Percentiles rank a stretch among this genome's conserved stretches.
Evolutionary conservation across 176 grass and related monocot species (phyloP).

Genomic region (Puya raimondii): DNA sequence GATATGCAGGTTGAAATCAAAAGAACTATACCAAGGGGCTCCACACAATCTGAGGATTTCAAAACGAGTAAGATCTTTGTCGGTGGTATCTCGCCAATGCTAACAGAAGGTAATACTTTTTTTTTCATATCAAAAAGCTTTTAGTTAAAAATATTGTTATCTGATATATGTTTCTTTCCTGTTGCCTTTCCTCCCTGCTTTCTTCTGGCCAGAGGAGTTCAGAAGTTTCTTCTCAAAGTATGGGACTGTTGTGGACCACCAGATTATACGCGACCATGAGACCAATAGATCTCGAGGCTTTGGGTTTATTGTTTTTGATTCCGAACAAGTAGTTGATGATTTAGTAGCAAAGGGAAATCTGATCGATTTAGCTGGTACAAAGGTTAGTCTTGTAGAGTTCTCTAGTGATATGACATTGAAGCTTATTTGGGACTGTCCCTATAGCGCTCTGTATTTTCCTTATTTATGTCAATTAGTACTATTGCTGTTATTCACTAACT

Average conservation of each 20-base stretch:
- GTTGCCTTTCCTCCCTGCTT: constrained; percentile 15
- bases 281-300: constrained; percentile 81
- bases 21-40: constrained; percentile 82
- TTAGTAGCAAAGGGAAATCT: constrained; percentile 91
- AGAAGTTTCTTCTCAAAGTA: constrained; percentile 63
- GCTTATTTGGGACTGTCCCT: constrained; percentile 1
- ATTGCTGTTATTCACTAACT: background rate
- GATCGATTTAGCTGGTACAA: constrained; percentile 71
- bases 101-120: constrained; percentile 63
- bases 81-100: constrained; percentile 54
- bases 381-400: constrained; percentile 52
- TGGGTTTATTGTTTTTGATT: constrained; percentile 92
- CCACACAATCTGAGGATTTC: constrained; percentile 48
- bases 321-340: constrained; percentile 80
- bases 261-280: constrained; percentile 82
- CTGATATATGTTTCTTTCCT: constrained; percentile 5
- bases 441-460: background rate
- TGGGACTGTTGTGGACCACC: constrained; percentile 73
- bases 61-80: constrained; percentile 97
- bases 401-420: constrained; percentile 16
- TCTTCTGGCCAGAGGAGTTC: constrained; percentile 62
- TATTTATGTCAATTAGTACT: background rate
- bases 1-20: constrained; percentile 89
- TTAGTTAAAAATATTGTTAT: constrained; percentile 10
- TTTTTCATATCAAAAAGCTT: constrained; percentile 9